phyloP scores from a whole-genome alignment of 345 rosid species.

The Bretschneidera sinensis region DNA sequence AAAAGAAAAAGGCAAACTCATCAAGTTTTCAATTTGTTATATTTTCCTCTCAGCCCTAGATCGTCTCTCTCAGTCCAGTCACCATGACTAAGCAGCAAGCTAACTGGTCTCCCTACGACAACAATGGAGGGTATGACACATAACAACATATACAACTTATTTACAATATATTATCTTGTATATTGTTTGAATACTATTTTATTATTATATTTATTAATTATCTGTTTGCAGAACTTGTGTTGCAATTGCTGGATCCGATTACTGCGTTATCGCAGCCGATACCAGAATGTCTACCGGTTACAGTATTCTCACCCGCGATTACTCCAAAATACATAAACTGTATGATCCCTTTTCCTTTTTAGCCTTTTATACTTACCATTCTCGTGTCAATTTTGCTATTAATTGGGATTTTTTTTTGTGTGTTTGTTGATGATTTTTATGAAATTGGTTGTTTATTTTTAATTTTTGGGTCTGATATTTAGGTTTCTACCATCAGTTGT shows the following conservation, averaged over 20 bases:
- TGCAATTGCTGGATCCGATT: constrained; percentile 91
- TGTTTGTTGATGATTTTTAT: background rate
- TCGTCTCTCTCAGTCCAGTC: constrained; percentile 6
- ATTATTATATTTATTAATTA: background rate
- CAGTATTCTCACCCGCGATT: constrained; percentile 82
- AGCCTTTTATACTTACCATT: background rate
- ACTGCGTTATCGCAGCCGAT: constrained; percentile 94
- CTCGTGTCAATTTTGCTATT: background rate
- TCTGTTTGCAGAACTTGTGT: constrained; percentile 63
- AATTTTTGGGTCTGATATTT: background rate
- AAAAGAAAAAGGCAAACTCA: too few species aligned
- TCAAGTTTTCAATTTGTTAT: constrained; percentile 4
- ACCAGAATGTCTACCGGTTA: constrained; percentile 96
- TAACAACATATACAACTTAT: background rate
- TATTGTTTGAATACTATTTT: background rate
- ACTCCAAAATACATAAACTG: constrained; percentile 85
- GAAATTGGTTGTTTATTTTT: background rate
- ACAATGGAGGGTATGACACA: constrained; percentile 87
- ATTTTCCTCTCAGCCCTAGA: constrained; percentile 2
- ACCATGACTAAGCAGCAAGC: constrained; percentile 81
- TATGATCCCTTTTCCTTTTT: constrained; percentile 29
- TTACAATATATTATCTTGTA: background rate
- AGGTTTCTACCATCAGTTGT: background rate
- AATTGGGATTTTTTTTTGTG: background rate
- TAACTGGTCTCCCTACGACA: constrained; percentile 87